phyloP scores from a whole-genome alignment of 176 grass and related monocot genomes.

The Carex myosuroides region DNA sequence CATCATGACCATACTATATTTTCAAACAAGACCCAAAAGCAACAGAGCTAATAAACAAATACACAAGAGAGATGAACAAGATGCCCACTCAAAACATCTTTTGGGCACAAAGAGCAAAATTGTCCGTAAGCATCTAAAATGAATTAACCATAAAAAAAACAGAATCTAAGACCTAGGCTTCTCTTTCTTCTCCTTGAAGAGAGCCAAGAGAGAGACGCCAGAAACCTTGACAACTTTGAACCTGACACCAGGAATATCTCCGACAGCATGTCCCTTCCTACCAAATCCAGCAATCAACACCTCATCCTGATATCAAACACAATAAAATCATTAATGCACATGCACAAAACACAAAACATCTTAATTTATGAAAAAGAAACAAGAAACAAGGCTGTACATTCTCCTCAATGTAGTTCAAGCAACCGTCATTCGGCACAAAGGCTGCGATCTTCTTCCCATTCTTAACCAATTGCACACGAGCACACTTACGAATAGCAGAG shows the following conservation, averaged over 20 bases:
- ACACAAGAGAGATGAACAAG: not conserved
- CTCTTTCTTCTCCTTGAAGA: constrained; percentile 25
- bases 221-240: constrained; percentile 24
- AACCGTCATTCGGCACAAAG: constrained; percentile 21
- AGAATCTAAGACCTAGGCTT: constrained; percentile 17
- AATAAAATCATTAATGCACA: not conserved
- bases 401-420: constrained; percentile 23
- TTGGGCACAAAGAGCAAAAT: not conserved
- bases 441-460: constrained; percentile 19
- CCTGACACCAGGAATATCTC: constrained; percentile 21
- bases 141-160: not conserved
- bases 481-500: constrained; percentile 22
- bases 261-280: constrained; percentile 10
- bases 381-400: not conserved
- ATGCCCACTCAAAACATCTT: not conserved
- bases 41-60: not conserved
- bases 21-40: not conserved
- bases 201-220: constrained; percentile 11
- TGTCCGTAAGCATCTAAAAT: not conserved
- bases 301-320: constrained; percentile 9
- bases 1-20: not conserved
- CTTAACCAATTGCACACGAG: constrained; percentile 22
- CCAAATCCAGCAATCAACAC: constrained; percentile 23
- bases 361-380: not conserved
- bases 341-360: not conserved